phyloP scores from a whole-genome alignment of 768 basidiomycete species.

The Boletus subparvulus region DNA sequence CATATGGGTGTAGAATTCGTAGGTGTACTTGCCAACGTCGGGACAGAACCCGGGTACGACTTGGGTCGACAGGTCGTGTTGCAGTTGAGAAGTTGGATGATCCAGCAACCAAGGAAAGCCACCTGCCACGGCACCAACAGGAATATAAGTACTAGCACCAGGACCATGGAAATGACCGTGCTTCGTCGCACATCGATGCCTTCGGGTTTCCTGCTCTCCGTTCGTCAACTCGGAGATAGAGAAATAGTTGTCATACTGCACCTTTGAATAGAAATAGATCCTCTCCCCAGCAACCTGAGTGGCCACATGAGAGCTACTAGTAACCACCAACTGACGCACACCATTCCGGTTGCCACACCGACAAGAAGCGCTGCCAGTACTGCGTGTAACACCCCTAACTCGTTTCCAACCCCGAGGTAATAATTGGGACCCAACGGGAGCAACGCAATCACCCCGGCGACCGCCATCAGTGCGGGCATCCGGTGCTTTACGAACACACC shows the following conservation, averaged over 20 bases:
- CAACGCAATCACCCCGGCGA: slow-evolving; percentile 47
- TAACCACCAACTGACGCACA: slow-evolving; percentile 58
- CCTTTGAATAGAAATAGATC: slow-evolving; percentile 13
- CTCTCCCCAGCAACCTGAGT: slow-evolving; percentile 22
- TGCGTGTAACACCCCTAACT: slow-evolving; percentile 38
- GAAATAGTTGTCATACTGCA: neutral
- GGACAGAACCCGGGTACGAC: slow-evolving; percentile 21
- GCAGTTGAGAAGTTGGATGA: slow-evolving; percentile 74
- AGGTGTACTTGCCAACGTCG: slow-evolving; percentile 29
- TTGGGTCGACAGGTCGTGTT: slow-evolving; percentile 30
- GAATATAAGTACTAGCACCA: slow-evolving; percentile 66
- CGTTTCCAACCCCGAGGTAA: slow-evolving; percentile 61
- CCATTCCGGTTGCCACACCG: slow-evolving; percentile 62
- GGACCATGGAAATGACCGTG: slow-evolving; percentile 54
- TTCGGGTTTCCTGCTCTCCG: slow-evolving; percentile 27
- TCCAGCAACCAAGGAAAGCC: slow-evolving; percentile 80
- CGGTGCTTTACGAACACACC: slow-evolving; percentile 38
- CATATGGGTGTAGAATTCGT: slow-evolving; percentile 24
- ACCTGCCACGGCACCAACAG: slow-evolving; percentile 90
- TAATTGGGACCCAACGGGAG: slow-evolving; percentile 56
- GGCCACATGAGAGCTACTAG: slow-evolving; percentile 50
- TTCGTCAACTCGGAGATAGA: neutral
- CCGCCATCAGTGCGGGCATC: slow-evolving; percentile 43
- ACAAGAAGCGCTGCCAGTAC: slow-evolving; percentile 57
- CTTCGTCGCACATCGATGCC: slow-evolving; percentile 42